phyloP scores from a whole-genome alignment of 2,329 filamentous ascomycete genomes.

The Penicillium sp. region DNA sequence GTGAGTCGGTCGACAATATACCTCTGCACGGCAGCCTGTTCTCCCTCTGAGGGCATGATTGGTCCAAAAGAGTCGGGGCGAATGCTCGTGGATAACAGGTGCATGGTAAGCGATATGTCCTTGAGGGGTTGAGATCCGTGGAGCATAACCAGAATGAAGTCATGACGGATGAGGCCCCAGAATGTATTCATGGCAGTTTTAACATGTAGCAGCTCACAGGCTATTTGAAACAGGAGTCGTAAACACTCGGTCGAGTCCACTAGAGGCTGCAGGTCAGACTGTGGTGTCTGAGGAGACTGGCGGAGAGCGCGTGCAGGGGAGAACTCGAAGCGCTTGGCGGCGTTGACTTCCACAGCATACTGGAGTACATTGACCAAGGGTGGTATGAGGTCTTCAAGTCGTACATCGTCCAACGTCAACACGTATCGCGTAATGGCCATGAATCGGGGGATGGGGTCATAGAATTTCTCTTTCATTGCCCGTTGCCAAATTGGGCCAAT shows the following conservation, averaged over 20 bases:
- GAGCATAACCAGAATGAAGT: slow-evolving; percentile 63
- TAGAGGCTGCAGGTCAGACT: slow-evolving; percentile 48
- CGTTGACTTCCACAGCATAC: slow-evolving; percentile 58
- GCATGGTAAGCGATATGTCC: slow-evolving; percentile 60
- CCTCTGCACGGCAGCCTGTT: slow-evolving; percentile 47
- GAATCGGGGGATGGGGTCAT: slow-evolving; percentile 47
- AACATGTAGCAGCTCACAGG: slow-evolving; percentile 50
- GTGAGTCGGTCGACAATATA: slow-evolving; percentile 62
- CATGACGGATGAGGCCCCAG: slow-evolving; percentile 61
- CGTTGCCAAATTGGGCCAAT: slow-evolving; percentile 61
- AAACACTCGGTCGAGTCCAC: slow-evolving; percentile 61
- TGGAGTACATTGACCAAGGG: slow-evolving; percentile 47
- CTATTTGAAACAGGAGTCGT: slow-evolving; percentile 58
- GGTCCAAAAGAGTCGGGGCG: slow-evolving; percentile 59
- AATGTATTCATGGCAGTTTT: slow-evolving; percentile 52
- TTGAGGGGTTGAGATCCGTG: slow-evolving; percentile 60
- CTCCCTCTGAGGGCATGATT: slow-evolving; percentile 46
- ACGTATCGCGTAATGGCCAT: slow-evolving; percentile 47
- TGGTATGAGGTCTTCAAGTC: slow-evolving; percentile 42
- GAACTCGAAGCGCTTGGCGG: slow-evolving; percentile 54
- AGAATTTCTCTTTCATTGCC: slow-evolving; percentile 59
- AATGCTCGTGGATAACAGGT: slow-evolving; percentile 60
- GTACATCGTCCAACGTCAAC: slow-evolving; percentile 42
- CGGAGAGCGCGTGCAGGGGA: slow-evolving; percentile 39
- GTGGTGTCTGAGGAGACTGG: slow-evolving; percentile 38